phyloP scores from a whole-genome alignment of 164 flowering plant species.

The Aristolochia fimbriata region DNA sequence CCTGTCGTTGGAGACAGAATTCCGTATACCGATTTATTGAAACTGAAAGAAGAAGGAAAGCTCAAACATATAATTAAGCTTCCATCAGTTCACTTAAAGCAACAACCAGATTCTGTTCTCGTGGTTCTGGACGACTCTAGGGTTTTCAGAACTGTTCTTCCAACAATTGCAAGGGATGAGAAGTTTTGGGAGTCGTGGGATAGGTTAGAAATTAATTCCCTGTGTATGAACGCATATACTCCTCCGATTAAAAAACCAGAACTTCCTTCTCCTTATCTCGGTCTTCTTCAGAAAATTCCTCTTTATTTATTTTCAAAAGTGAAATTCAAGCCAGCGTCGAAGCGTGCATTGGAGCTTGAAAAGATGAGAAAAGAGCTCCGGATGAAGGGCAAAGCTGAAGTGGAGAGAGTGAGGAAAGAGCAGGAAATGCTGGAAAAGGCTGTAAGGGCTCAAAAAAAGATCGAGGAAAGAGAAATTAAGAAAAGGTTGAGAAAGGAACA shows the following conservation, averaged over 20 bases:
- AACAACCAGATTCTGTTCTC: constrained; percentile 43
- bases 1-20: constrained; percentile 50
- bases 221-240: constrained; percentile 71
- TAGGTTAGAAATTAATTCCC: constrained; percentile 34
- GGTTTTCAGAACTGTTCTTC: constrained; percentile 69
- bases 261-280: constrained; percentile 55
- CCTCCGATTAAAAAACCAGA: constrained; percentile 73
- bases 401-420: constrained; percentile 38
- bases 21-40: constrained; percentile 53
- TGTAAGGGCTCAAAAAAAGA: constrained; percentile 36
- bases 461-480: constrained; percentile 44
- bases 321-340: constrained; percentile 54
- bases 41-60: constrained; percentile 43
- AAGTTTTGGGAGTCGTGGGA: constrained; percentile 81
- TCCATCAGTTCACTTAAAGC: constrained; percentile 25
- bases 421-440: constrained; percentile 54
- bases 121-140: constrained; percentile 73
- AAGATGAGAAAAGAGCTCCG: constrained; percentile 43
- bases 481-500: constrained; percentile 34
- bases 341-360: constrained; percentile 56
- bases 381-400: constrained; percentile 29
- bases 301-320: constrained; percentile 18
- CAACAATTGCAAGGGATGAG: constrained; percentile 42
- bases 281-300: constrained; percentile 41
- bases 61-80: constrained; percentile 75